A percentile compares a stretch with the other conserved stretches of the same genome.
Evolutionary conservation across 2,329 filamentous ascomycete genomes (phyloP).

Genomic region (Trichothecium roseum): DNA sequence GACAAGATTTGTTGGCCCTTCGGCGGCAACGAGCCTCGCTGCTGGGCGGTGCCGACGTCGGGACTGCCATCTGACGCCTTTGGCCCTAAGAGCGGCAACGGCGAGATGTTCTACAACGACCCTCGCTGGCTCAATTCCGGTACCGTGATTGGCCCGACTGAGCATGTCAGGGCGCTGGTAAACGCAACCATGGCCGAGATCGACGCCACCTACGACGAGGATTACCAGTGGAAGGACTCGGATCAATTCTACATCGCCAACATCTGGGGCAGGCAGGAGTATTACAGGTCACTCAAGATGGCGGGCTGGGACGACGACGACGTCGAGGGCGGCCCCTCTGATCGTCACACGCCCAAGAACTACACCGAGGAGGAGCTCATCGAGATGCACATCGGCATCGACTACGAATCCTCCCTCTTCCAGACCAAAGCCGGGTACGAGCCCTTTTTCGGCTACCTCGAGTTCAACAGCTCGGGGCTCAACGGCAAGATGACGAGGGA

Average conservation of each 20-base stretch:
- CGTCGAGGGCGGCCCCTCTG: slow-evolving; percentile 7
- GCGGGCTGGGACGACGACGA: slow-evolving; percentile 8
- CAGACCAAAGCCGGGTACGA: slow-evolving; percentile 26
- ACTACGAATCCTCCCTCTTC: slow-evolving; percentile 29
- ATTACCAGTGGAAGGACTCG: slow-evolving; percentile 21
- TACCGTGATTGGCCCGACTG: slow-evolving; percentile 30
- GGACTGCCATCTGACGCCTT: slow-evolving; percentile 20
- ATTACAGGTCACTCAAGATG: slow-evolving; percentile 16
- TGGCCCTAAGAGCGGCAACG: slow-evolving; percentile 22
- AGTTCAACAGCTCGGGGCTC: slow-evolving; percentile 16
- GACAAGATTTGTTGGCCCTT: slow-evolving; percentile 34
- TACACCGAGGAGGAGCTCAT: slow-evolving; percentile 9
- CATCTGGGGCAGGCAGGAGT: slow-evolving; percentile 31
- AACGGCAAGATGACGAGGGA: slow-evolving; percentile 13
- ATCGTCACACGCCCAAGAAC: slow-evolving; percentile 12
- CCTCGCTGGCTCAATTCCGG: slow-evolving; percentile 34
- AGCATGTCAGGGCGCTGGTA: background rate
- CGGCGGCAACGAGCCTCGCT: slow-evolving; percentile 23
- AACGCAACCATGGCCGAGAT: background rate
- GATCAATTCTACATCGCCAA: slow-evolving; percentile 34
- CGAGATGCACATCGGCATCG: slow-evolving; percentile 26
- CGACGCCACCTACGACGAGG: slow-evolving; percentile 10
- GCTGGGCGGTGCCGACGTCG: slow-evolving; percentile 27
- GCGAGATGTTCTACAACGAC: slow-evolving; percentile 18
- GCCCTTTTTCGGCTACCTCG: slow-evolving; percentile 20